Percentiles rank a stretch among this genome's conserved stretches.
phyloP scores from a whole-genome alignment of 1,139 yeast species.

The Protomyces macrosporus region DNA sequence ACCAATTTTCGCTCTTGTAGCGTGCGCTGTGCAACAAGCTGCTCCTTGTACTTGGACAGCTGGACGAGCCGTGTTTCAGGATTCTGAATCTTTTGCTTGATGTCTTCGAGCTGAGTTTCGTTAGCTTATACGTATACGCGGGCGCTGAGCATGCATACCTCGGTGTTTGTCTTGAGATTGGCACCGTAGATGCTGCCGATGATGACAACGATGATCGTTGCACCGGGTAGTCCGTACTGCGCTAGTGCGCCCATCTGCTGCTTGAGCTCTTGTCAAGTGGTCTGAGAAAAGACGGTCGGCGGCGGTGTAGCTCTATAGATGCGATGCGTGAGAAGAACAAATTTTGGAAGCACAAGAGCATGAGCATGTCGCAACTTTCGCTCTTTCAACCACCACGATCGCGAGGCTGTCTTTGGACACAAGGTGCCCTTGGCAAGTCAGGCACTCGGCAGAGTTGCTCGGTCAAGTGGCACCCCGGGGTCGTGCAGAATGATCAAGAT shows the following conservation, averaged over 20 bases:
- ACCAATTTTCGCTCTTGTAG: slow-evolving; percentile 12
- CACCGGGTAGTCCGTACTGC: slow-evolving; percentile 6
- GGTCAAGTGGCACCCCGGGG: background rate
- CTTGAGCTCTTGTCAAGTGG: too few species aligned
- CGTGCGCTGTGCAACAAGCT: slow-evolving; percentile 11
- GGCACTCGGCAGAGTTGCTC: background rate
- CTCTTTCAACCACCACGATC: background rate
- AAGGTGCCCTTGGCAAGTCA: background rate
- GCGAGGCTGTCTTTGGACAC: background rate
- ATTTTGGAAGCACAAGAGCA: background rate
- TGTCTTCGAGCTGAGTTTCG: background rate
- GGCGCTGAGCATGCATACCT: background rate
- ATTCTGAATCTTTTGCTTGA: background rate
- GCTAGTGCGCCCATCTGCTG: background rate
- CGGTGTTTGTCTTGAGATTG: background rate
- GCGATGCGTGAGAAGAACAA: too few species aligned
- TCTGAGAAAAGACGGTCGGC: too few species aligned
- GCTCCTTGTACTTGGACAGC: slow-evolving; percentile 4
- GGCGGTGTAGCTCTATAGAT: too few species aligned
- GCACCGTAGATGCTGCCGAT: slow-evolving; percentile 22
- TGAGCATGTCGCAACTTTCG: background rate
- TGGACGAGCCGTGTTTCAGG: slow-evolving; percentile 1
- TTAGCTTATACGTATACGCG: background rate
- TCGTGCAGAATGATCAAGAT: background rate
- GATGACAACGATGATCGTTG: slow-evolving; percentile 13